These are phyloP conservation scores for Saccharomycopsis capsularis DNA, from an alignment of 805 yeast species.

Conservation along the genomic window DNA sequence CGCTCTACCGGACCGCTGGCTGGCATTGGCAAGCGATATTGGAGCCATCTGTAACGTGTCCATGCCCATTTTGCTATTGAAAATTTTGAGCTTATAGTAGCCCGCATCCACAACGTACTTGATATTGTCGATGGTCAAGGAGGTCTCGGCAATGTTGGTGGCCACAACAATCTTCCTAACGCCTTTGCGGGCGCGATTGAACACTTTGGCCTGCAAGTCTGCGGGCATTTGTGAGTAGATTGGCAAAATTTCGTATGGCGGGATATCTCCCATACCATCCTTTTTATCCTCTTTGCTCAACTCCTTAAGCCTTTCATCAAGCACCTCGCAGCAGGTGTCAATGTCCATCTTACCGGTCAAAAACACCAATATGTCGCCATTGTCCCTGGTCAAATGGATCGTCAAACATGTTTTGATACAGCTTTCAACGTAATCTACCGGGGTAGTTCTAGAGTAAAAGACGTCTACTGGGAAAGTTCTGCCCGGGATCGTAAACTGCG, in stretches of 20 bases:
- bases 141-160: slow-evolving; percentile 95
- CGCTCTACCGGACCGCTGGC: slow-evolving; percentile 93
- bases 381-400: slow-evolving; percentile 70
- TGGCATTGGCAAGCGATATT: slow-evolving; percentile 92
- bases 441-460: slow-evolving; percentile 73
- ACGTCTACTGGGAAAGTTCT: slow-evolving; percentile 87
- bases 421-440: slow-evolving; percentile 79
- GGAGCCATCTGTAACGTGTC: slow-evolving; percentile 79
- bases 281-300: slow-evolving; percentile 40
- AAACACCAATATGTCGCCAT: slow-evolving; percentile 77
- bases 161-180: slow-evolving; percentile 88
- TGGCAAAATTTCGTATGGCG: slow-evolving; percentile 71
- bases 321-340: slow-evolving; percentile 75
- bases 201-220: slow-evolving; percentile 81
- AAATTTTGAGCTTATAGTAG: slow-evolving; percentile 82
- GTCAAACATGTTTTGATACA: slow-evolving; percentile 48
- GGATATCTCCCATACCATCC: slow-evolving; percentile 27
- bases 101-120: slow-evolving; percentile 93
- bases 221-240: slow-evolving; percentile 89
- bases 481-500: slow-evolving; percentile 80
- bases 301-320: slow-evolving; percentile 57
- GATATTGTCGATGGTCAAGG: slow-evolving; percentile 92
- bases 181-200: slow-evolving; percentile 80
- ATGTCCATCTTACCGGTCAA: slow-evolving; percentile 93
- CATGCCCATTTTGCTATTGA: slow-evolving; percentile 85